Conservation (phyloP, 2,329 filamentous ascomycete species). For the Fusarium praegraminearum region DNA sequence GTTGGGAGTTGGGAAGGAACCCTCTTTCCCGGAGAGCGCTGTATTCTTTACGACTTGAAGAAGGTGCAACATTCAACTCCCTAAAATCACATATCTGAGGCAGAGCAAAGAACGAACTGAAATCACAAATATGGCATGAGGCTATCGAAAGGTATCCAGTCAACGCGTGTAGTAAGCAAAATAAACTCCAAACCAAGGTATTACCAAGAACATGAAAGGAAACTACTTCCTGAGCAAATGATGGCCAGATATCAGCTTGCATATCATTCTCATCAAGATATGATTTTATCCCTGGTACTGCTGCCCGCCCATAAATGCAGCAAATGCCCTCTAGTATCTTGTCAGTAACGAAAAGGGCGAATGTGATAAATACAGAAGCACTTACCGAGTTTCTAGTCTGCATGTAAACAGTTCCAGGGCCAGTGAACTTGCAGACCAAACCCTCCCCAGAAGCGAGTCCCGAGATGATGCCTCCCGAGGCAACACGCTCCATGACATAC, state of each 20-base stretch:
- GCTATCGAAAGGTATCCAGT: slow-evolving; percentile 36
- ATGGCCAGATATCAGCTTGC: not conserved
- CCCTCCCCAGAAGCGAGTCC: slow-evolving; percentile 85
- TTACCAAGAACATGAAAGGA: not conserved
- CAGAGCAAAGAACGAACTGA: not conserved
- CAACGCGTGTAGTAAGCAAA: not conserved
- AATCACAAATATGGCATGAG: not conserved
- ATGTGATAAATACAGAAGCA: slow-evolving; percentile 25
- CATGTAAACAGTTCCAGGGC: slow-evolving; percentile 89
- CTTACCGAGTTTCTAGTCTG: slow-evolving; percentile 88
- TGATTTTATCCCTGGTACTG: slow-evolving; percentile 48
- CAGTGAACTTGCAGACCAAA: slow-evolving; percentile 92
- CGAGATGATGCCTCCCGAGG: slow-evolving; percentile 94
- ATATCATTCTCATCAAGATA: not conserved
- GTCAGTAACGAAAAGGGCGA: slow-evolving; percentile 12
- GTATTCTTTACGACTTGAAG: not conserved
- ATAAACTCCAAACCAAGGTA: slow-evolving; percentile 23
- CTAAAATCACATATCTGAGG: not conserved
- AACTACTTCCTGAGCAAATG: not conserved
- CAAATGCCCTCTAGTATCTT: slow-evolving; percentile 61
- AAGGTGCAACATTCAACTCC: not conserved
- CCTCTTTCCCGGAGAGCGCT: not conserved
- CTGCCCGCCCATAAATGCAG: slow-evolving; percentile 64
- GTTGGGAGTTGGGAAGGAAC: not conserved
- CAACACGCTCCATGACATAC: slow-evolving; percentile 89